A percentile compares a stretch with the other conserved stretches of the same genome.
Evolutionary conservation across 2,329 filamentous ascomycete genomes (phyloP).

Genomic region (Byssoonygena ceratinophila): DNA sequence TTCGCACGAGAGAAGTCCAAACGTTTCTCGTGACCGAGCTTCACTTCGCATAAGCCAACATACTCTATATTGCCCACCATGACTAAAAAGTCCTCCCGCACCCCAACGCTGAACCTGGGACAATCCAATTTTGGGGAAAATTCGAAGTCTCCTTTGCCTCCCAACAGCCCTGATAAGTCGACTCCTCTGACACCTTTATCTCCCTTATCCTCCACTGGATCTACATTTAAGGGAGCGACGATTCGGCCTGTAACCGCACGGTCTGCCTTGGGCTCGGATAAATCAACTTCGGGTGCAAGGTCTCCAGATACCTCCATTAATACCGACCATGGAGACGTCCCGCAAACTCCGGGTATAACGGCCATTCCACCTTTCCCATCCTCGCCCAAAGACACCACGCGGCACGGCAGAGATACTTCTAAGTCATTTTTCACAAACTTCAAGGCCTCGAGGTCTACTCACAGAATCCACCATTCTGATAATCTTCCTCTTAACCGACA

Average conservation of each 20-base stretch:
- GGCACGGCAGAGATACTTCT: constrained; percentile 37
- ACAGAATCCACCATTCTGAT: constrained; percentile 34
- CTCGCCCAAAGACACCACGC: constrained; percentile 31
- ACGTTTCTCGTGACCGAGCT: not conserved
- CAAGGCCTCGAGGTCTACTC: constrained; percentile 38
- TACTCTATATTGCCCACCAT: constrained; percentile 11
- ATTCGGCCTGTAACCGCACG: constrained; percentile 32
- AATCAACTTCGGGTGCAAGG: constrained; percentile 22
- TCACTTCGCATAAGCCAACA: constrained; percentile 6
- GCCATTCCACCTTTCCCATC: constrained; percentile 38
- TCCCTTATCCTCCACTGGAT: constrained; percentile 14
- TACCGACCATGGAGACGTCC: constrained; percentile 17
- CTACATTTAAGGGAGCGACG: constrained; percentile 21
- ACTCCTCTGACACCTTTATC: constrained; percentile 14
- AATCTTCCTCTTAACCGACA: constrained; percentile 28
- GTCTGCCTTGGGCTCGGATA: constrained; percentile 17
- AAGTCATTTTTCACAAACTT: constrained; percentile 40
- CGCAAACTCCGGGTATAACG: constrained; percentile 35
- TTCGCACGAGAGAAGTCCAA: not conserved
- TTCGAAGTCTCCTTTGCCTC: constrained; percentile 1
- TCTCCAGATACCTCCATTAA: constrained; percentile 24
- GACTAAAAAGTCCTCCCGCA: constrained; percentile 16
- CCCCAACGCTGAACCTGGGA: constrained; percentile 13
- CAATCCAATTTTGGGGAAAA: constrained; percentile 14
- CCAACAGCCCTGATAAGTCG: constrained; percentile 9